Evolutionary conservation across 805 yeast species (phyloP).

Genomic region (Jamesozyma jinghongensis): DNA sequence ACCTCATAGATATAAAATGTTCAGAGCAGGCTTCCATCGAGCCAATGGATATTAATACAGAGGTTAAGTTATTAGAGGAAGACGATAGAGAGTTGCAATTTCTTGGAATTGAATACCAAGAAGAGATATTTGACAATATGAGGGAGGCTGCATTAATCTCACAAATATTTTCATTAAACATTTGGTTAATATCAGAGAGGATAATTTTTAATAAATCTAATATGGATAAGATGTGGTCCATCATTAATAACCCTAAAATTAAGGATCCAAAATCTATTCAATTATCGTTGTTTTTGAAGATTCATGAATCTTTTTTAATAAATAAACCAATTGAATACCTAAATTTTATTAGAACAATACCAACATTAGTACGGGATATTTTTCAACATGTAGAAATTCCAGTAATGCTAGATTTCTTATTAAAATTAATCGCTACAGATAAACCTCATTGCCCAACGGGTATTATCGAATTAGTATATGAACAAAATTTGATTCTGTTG

Average conservation of each 20-base stretch:
- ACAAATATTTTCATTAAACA: conserved; percentile 80
- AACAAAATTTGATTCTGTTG: conserved; percentile 62
- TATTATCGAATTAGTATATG: conserved; percentile 64
- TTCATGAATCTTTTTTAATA: conserved; percentile 77
- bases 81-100: background rate
- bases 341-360: conserved; percentile 35
- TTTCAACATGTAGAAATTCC: conserved; percentile 76
- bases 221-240: conserved; percentile 66
- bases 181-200: conserved; percentile 85
- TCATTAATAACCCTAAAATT: conserved; percentile 47
- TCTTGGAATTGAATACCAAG: background rate
- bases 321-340: conserved; percentile 46
- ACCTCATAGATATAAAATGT: too few species aligned
- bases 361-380: conserved; percentile 57
- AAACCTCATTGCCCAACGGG: conserved; percentile 85
- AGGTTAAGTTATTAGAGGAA: too few species aligned
- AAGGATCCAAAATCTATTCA: conserved; percentile 63
- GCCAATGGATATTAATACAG: too few species aligned
- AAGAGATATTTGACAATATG: conserved; percentile 7
- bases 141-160: conserved; percentile 36
- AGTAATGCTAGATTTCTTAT: conserved; percentile 79
- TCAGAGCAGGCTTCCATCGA: too few species aligned
- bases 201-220: conserved; percentile 63
- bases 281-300: conserved; percentile 77
- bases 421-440: conserved; percentile 86